Evolutionary conservation across 73 alveolate species (phyloP).

Genomic region (Diophrys appendiculata): DNA sequence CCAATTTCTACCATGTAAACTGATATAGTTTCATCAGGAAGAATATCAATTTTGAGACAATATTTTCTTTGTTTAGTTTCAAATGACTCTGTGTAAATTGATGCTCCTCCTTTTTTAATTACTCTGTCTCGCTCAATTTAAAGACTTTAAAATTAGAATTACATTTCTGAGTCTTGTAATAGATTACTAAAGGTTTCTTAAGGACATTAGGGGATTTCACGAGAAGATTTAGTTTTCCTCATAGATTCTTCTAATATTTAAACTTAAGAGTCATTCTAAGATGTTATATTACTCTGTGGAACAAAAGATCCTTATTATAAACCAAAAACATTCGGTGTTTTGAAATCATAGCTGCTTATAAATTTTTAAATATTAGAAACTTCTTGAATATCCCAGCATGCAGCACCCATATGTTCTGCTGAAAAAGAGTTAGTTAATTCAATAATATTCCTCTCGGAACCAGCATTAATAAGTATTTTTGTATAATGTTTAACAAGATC

Average conservation of each 20-base stretch:
- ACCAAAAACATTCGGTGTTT: background rate
- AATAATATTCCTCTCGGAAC: background rate
- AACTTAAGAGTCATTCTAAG: no score
- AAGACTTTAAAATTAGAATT: background rate
- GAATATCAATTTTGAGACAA: background rate
- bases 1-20: background rate
- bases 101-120: background rate
- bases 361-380: background rate
- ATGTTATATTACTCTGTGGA: no score
- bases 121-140: background rate
- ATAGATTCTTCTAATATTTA: background rate
- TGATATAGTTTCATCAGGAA: background rate
- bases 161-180: background rate
- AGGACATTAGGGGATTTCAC: background rate
- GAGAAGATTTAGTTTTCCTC: background rate
- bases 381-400: background rate
- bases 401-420: background rate
- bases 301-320: background rate
- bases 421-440: background rate
- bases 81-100: background rate
- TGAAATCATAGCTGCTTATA: background rate
- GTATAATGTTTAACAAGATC: background rate
- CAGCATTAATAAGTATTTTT: background rate
- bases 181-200: background rate
- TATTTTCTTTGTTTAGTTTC: background rate